Evolutionary conservation across 2,329 filamentous ascomycete genomes (phyloP), one percentile per base, ranked within the genome.

Genomic region (Neofusicoccum laricinum): DNA sequence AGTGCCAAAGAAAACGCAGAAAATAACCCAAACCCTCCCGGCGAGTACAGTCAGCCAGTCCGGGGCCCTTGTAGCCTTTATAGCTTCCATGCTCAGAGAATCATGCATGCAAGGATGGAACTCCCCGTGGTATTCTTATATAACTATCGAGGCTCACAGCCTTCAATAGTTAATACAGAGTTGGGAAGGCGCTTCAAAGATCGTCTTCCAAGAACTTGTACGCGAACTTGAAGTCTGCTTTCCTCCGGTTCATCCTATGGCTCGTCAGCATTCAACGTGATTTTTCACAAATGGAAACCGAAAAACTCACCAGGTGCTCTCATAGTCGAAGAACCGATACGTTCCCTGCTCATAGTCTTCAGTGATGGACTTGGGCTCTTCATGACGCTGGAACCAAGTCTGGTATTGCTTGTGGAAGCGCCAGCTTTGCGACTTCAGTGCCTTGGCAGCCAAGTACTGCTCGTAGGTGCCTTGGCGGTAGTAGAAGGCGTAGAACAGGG

Each of bases 301-400:
- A 1, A 15, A 32, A 41, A 82, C 90, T 79, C 80, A 97, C 95
- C 95, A 99, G 74, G 95, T 99, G 78, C 92, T 96, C 80, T 99
- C 95, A 76, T 99, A 99, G 79, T 99, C 95, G 78, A 99, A 99
- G 83, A 99, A 99, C 58, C 95, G 89, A 82, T 99, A 99, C 25
- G 95, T 99, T 67, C 95, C 95, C 79, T 99, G 95, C 80, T 99
- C 95, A 75, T 92, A 98, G 79, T 99, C 95, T 78, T 99, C 95
- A 0, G 95, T 98, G 73, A 99, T 99, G 71, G 89, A 93, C 83
- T 99, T 99, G 17, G 95, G 95, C 81, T 99, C 95, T 75, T 99
- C 95, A 70, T 99, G 95, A 59, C 95, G 86, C 78, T 99, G 95
- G 74, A 99, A 99, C 95, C 95, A 99, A 1, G 95, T 99, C 78